Evolutionary conservation across 2,329 filamentous ascomycete species (phyloP).

Genomic region (Hirsutella thompsonii): DNA sequence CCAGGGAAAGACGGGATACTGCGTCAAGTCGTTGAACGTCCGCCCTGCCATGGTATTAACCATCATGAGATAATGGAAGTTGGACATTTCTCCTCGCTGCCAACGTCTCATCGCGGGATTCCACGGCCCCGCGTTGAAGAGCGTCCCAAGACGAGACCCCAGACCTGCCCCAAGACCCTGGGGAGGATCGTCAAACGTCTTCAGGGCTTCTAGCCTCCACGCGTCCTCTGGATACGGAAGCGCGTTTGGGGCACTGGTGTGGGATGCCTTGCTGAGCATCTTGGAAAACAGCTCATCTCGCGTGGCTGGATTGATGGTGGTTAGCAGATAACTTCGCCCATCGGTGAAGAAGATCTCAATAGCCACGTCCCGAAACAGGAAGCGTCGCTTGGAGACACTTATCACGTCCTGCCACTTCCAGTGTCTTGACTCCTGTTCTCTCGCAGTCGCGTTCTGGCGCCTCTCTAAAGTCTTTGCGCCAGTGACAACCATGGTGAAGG

Average conservation of each 20-base stretch:
- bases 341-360: constrained; percentile 98
- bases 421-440: constrained; percentile 70
- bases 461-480: constrained; percentile 48
- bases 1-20: constrained; percentile 98
- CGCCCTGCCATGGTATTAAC: constrained; percentile 94
- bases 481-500: constrained; percentile 88
- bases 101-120: constrained; percentile 81
- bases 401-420: constrained; percentile 95
- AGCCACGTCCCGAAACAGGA: constrained; percentile 88
- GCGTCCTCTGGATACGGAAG: constrained; percentile 72
- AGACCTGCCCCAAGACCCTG: constrained; percentile 63
- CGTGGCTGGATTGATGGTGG: constrained; percentile 58
- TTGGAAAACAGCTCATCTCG: constrained; percentile 73
- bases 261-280: constrained; percentile 66
- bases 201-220: constrained; percentile 82
- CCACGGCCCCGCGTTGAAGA: constrained; percentile 73
- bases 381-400: constrained; percentile 89
- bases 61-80: constrained; percentile 98
- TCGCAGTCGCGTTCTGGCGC: constrained; percentile 37
- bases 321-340: constrained; percentile 86
- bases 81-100: constrained; percentile 90
- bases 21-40: constrained; percentile 95
- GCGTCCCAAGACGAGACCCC: constrained; percentile 79
- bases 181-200: constrained; percentile 46
- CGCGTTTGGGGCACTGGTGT: constrained; percentile 57